Evolutionary conservation across 495 filamentous ascomycete species (phyloP).

Genomic region (Geopyxis carbonaria): DNA sequence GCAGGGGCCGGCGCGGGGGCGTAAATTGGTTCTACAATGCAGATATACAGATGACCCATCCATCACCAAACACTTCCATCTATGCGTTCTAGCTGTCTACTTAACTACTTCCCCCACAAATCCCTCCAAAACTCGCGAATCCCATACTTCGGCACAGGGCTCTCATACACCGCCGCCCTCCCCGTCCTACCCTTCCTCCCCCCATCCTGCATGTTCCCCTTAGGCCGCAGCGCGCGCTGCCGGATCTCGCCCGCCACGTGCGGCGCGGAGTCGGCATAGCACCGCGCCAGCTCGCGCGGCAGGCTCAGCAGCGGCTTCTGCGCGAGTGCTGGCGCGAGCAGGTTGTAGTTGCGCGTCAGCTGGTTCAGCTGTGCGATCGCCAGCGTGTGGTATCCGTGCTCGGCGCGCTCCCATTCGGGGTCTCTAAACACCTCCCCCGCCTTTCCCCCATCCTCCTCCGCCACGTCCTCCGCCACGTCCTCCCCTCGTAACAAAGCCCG

Average conservation of each 20-base stretch:
- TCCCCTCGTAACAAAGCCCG: constrained; percentile 28
- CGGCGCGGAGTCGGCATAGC: constrained; percentile 75
- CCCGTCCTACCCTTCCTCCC: constrained; percentile 35
- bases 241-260: constrained; percentile 51
- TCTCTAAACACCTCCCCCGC: constrained; percentile 39
- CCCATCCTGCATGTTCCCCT: constrained; percentile 27
- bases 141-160: constrained; percentile 54
- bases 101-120: constrained; percentile 40
- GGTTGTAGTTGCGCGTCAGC: constrained; percentile 76
- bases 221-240: constrained; percentile 39
- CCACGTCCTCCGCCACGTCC: constrained; percentile 31
- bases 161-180: constrained; percentile 49
- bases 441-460: constrained; percentile 10
- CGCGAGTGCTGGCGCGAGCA: constrained; percentile 78
- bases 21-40: no score
- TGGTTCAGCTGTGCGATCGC: constrained; percentile 63
- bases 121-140: constrained; percentile 79
- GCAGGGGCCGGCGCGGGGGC: no score
- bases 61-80: no score
- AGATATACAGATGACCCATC: no score
- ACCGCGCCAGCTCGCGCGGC: constrained; percentile 61
- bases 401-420: constrained; percentile 47
- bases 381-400: constrained; percentile 60
- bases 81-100: no score
- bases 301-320: constrained; percentile 87